Evolutionary conservation across 2,329 filamentous ascomycete species (phyloP).

Genomic region (Zymoseptoria tritici): DNA sequence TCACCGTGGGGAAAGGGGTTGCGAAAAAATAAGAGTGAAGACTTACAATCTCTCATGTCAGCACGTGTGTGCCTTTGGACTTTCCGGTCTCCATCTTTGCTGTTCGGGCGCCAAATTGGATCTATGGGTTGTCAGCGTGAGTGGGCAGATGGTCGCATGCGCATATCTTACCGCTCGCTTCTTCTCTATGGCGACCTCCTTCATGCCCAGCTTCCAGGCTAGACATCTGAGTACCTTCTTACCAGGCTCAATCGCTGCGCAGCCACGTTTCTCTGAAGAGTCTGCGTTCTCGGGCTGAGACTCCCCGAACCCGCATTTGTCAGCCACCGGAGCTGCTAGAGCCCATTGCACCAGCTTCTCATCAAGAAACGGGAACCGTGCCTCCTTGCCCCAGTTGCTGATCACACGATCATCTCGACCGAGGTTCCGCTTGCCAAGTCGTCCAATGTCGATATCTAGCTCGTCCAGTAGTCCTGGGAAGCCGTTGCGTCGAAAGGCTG

Average conservation of each 20-base stretch:
- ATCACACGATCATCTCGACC: slow-evolving; percentile 90
- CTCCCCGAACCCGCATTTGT: slow-evolving; percentile 74
- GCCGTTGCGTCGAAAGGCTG: slow-evolving; percentile 63
- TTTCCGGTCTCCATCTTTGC: slow-evolving; percentile 44
- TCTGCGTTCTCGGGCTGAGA: not conserved
- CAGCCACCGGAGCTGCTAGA: slow-evolving; percentile 63
- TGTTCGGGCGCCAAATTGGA: slow-evolving; percentile 39
- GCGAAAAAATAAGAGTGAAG: not conserved
- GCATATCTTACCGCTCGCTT: slow-evolving; percentile 67
- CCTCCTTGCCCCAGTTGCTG: slow-evolving; percentile 81
- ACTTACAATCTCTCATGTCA: slow-evolving; percentile 29
- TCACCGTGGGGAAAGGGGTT: slow-evolving; percentile 8
- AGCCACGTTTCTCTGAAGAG: slow-evolving; percentile 5
- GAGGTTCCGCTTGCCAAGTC: slow-evolving; percentile 88
- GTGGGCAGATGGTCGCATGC: not conserved
- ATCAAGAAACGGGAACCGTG: slow-evolving; percentile 83
- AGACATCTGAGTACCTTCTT: slow-evolving; percentile 76
- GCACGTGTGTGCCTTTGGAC: slow-evolving; percentile 40
- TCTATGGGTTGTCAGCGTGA: slow-evolving; percentile 23
- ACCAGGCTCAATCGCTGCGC: slow-evolving; percentile 56
- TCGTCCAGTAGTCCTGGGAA: slow-evolving; percentile 70
- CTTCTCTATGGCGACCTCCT: slow-evolving; percentile 69
- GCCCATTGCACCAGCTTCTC: slow-evolving; percentile 80
- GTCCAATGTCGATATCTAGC: slow-evolving; percentile 72
- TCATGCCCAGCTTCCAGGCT: slow-evolving; percentile 66